Conservation (phyloP, 2,329 filamentous ascomycete species). For the Microsporum audouinii region DNA sequence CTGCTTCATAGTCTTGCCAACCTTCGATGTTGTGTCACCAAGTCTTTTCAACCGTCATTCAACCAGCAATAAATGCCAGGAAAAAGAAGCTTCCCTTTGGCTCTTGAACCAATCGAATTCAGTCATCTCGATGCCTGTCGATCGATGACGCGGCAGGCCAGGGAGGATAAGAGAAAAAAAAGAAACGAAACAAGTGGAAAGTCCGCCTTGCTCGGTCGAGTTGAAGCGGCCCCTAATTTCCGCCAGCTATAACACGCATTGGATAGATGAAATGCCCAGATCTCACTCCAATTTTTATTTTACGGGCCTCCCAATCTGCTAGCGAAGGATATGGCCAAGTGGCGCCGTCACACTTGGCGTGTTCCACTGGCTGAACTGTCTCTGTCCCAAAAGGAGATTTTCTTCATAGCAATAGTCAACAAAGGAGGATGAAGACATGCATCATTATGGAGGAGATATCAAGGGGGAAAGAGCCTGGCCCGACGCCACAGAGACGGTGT, state of each 20-base stretch:
- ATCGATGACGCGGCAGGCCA: constrained; percentile 2
- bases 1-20: neutral
- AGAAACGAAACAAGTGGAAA: neutral
- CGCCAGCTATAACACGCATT: neutral
- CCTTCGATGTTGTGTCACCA: neutral
- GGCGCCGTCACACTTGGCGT: neutral
- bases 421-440: too few species aligned
- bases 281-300: neutral
- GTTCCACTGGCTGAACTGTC: neutral
- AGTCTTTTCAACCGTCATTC: neutral
- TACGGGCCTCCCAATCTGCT: neutral
- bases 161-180: neutral
- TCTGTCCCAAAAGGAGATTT: neutral
- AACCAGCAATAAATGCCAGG: neutral
- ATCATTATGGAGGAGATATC: neutral
- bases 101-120: neutral
- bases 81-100: neutral
- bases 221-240: neutral
- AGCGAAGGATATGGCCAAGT: neutral
- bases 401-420: neutral
- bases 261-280: neutral
- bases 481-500: neutral
- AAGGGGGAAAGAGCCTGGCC: neutral
- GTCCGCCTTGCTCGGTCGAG: neutral
- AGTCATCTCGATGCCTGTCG: neutral